phyloP scores from a whole-genome alignment of 257 asterid genomes.

The Solanum virginianum region DNA sequence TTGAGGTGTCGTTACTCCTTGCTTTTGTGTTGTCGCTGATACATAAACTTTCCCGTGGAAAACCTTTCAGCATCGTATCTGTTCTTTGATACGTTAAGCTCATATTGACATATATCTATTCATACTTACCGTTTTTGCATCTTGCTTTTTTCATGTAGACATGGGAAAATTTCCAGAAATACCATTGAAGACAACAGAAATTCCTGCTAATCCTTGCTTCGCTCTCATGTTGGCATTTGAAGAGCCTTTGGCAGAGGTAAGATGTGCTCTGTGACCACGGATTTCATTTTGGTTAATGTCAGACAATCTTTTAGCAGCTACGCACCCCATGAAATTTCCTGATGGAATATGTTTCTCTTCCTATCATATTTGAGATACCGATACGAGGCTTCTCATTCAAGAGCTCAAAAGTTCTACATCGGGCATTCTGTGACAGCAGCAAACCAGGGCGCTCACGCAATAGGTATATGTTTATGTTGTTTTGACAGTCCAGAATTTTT shows the following conservation, averaged over 20 bases:
- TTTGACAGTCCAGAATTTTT: background rate
- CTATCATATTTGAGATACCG: slow-evolving; percentile 48
- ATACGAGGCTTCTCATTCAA: slow-evolving; percentile 50
- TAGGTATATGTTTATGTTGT: slow-evolving; percentile 25
- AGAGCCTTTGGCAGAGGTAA: slow-evolving; percentile 60
- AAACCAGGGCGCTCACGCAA: slow-evolving; percentile 65
- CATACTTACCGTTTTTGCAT: background rate
- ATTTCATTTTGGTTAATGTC: background rate
- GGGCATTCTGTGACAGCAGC: slow-evolving; percentile 82
- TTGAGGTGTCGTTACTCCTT: background rate
- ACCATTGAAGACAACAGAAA: slow-evolving; percentile 44
- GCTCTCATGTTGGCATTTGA: slow-evolving; percentile 84
- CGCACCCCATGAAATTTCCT: background rate
- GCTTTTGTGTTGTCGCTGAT: background rate
- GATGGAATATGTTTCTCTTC: background rate
- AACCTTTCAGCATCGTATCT: background rate
- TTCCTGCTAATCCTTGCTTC: slow-evolving; percentile 56
- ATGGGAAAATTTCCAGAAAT: slow-evolving; percentile 24
- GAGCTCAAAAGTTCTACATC: slow-evolving; percentile 57
- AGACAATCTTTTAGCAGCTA: background rate
- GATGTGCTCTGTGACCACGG: slow-evolving; percentile 8
- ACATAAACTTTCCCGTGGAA: background rate
- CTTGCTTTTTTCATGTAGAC: background rate
- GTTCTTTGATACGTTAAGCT: background rate
- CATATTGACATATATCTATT: background rate